Conservation (phyloP, 352 stramenopile species). For the Phytophthora brassicae region DNA sequence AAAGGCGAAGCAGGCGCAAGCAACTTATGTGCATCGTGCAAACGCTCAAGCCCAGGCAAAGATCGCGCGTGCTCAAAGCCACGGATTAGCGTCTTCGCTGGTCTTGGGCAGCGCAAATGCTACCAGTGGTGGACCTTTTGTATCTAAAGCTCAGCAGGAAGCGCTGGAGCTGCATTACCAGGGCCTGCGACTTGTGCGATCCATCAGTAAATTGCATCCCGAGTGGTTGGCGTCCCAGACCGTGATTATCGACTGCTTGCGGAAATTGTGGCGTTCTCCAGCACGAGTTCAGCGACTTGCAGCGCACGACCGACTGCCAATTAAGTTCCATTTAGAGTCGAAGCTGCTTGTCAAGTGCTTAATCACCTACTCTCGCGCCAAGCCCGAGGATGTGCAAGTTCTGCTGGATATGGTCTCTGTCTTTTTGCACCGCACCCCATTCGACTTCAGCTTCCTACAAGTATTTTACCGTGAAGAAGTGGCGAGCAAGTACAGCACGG, state of each 20-base stretch:
- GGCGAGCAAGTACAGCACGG: conserved; percentile 53
- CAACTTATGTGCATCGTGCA: conserved; percentile 84
- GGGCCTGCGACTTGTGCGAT: conserved; percentile 91
- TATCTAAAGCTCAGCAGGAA: conserved; percentile 81
- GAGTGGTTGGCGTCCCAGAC: conserved; percentile 86
- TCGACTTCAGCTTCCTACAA: conserved; percentile 96
- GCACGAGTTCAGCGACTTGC: conserved; percentile 74
- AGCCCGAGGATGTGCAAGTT: conserved; percentile 94
- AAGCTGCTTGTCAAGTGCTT: conserved; percentile 95
- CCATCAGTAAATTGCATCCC: conserved; percentile 89
- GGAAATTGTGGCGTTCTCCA: conserved; percentile 94
- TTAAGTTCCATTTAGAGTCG: conserved; percentile 95
- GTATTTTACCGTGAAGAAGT: conserved; percentile 88
- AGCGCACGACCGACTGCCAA: conserved; percentile 75
- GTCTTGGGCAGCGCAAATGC: conserved; percentile 17
- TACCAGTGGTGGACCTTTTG: conserved; percentile 45
- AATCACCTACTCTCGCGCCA: conserved; percentile 91
- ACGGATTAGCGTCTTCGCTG: conserved; percentile 48
- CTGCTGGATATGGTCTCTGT: conserved; percentile 95
- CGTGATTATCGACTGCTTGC: conserved; percentile 92
- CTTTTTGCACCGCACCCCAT: conserved; percentile 91
- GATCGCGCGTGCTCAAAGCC: conserved; percentile 73
- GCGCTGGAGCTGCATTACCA: conserved; percentile 95
- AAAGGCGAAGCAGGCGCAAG: conserved; percentile 89
- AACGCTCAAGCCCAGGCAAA: conserved; percentile 89